Evolutionary conservation across 2,329 filamentous ascomycete genomes (phyloP).

Genomic region (Pseudopithomyces maydicus): DNA sequence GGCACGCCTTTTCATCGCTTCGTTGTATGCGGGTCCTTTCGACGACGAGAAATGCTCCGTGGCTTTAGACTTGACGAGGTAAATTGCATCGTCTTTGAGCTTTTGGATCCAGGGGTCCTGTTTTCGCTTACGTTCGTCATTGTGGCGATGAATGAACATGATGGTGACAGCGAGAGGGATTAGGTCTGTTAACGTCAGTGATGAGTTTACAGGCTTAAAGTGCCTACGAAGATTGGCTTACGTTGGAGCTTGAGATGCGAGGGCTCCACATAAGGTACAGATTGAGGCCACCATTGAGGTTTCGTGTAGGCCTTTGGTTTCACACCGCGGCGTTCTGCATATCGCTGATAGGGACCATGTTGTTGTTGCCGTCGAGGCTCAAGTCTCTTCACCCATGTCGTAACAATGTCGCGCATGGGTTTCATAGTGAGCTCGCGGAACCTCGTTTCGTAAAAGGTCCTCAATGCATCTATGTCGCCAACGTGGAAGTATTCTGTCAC

Average conservation of each 20-base stretch:
- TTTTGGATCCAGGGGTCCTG: slow-evolving; percentile 29
- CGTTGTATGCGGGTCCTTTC: slow-evolving; percentile 25
- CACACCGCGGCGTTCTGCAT: slow-evolving; percentile 14
- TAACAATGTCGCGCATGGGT: slow-evolving; percentile 36
- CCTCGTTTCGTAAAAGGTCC: slow-evolving; percentile 27
- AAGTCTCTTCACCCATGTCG: slow-evolving; percentile 36
- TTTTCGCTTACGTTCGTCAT: slow-evolving; percentile 29
- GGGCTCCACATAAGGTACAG: slow-evolving; percentile 37
- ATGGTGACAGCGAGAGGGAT: slow-evolving; percentile 33
- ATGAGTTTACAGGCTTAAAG: not conserved
- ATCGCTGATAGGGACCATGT: slow-evolving; percentile 28
- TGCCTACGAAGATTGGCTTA: slow-evolving; percentile 13
- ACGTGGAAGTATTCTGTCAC: slow-evolving; percentile 27
- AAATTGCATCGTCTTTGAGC: slow-evolving; percentile 26
- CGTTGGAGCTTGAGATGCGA: slow-evolving; percentile 36
- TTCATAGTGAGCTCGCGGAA: slow-evolving; percentile 41
- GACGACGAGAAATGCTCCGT: slow-evolving; percentile 35
- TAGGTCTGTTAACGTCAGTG: slow-evolving; percentile 26
- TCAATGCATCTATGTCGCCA: slow-evolving; percentile 27
- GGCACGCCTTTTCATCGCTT: slow-evolving; percentile 33
- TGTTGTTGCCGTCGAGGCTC: slow-evolving; percentile 29
- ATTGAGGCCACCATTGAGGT: slow-evolving; percentile 38
- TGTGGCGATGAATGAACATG: slow-evolving; percentile 34
- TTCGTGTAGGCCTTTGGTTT: slow-evolving; percentile 10
- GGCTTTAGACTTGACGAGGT: slow-evolving; percentile 24